Evolutionary conservation across 768 basidiomycete species (phyloP).

Genomic region (Suillus americanus): DNA sequence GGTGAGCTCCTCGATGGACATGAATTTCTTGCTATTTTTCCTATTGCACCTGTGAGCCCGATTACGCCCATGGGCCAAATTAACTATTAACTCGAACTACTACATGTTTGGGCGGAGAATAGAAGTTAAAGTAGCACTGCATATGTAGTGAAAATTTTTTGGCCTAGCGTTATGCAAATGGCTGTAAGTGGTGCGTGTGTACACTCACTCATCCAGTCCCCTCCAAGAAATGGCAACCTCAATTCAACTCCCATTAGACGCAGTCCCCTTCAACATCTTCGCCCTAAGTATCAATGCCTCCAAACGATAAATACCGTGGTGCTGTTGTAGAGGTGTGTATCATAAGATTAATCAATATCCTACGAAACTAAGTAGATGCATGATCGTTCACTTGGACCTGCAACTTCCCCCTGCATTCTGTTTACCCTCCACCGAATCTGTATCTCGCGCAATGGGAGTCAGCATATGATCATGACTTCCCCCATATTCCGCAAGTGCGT

Average conservation of each 20-base stretch:
- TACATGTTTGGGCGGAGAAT: too few relatives aligned
- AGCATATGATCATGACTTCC: conserved; percentile 93
- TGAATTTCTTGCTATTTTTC: too few relatives aligned
- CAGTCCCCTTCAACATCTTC: background rate
- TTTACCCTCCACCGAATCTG: conserved; percentile 68
- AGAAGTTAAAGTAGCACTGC: too few relatives aligned
- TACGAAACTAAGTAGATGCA: conserved; percentile 2
- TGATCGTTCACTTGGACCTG: conserved; percentile 49
- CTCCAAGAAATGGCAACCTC: conserved; percentile 8
- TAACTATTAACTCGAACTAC: too few relatives aligned
- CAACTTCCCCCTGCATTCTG: conserved; percentile 88
- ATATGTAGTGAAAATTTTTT: too few relatives aligned
- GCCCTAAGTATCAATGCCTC: conserved; percentile 9
- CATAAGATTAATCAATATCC: background rate
- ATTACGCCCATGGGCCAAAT: too few relatives aligned
- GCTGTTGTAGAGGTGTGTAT: conserved; percentile 81
- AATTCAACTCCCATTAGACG: conserved; percentile 5
- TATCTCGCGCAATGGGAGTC: conserved; percentile 78
- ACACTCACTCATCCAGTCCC: background rate
- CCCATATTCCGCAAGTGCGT: conserved; percentile 77
- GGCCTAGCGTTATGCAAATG: too few relatives aligned
- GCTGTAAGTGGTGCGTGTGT: background rate
- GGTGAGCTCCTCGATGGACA: too few relatives aligned
- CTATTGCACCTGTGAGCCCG: too few relatives aligned
- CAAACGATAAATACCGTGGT: conserved; percentile 70